Evolutionary conservation across 768 basidiomycete genomes (phyloP).

Genomic region (Hortiboletus campestris): DNA sequence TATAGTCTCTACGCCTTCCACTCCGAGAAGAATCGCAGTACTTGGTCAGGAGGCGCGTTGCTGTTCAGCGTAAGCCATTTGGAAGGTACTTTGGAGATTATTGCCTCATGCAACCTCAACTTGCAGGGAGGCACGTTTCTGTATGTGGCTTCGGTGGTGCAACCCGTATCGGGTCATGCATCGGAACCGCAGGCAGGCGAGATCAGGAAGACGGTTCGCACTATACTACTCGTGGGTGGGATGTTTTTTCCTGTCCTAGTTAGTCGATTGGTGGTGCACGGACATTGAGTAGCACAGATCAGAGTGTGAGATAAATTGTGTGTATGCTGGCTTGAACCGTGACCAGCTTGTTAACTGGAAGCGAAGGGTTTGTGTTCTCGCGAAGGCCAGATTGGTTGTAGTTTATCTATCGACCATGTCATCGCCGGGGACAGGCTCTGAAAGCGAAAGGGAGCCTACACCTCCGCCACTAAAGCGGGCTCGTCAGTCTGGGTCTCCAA

Average conservation of each 20-base stretch:
- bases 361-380: background rate
- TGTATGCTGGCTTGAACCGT: background rate
- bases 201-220: conserved; percentile 44
- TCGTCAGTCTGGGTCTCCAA: conserved; percentile 35
- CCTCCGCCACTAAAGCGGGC: conserved; percentile 38
- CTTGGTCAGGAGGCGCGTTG: conserved; percentile 73
- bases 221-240: conserved; percentile 57
- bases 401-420: conserved; percentile 23
- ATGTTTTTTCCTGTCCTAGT: conserved; percentile 71
- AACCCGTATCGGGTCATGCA: conserved; percentile 59
- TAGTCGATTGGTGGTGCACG: conserved; percentile 60
- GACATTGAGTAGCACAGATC: conserved; percentile 33
- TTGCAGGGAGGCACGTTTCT: conserved; percentile 87
- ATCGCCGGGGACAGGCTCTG: conserved; percentile 29
- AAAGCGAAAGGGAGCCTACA: conserved; percentile 25
- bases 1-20: conserved; percentile 60
- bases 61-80: conserved; percentile 70
- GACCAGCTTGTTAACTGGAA: background rate
- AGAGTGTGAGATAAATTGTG: background rate
- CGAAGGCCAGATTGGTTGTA: background rate
- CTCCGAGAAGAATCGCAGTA: conserved; percentile 38
- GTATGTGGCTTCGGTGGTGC: conserved; percentile 91
- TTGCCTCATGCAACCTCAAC: background rate
- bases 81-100: background rate
- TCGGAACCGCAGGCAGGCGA: conserved; percentile 37